Conservation (phyloP, 2,329 filamentous ascomycete genomes). For the Triangularia verruculosa region DNA sequence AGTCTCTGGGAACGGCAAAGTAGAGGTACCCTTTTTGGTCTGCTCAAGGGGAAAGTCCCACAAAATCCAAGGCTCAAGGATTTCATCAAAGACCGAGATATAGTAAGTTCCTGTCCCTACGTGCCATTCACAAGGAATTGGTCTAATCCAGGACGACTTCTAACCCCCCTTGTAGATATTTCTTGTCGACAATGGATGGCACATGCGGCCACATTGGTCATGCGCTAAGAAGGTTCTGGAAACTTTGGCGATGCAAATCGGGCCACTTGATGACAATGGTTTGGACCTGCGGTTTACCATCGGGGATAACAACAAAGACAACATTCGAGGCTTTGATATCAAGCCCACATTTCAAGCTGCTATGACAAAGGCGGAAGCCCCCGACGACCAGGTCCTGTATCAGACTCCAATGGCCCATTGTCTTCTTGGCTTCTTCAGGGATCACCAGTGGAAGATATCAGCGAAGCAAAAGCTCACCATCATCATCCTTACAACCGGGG, state of each 20-base stretch:
- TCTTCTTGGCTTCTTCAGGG: not conserved
- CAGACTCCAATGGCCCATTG: not conserved
- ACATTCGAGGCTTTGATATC: not conserved
- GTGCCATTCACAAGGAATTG: too few species aligned
- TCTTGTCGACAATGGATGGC: not conserved
- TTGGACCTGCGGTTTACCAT: not conserved
- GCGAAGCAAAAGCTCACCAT: not conserved
- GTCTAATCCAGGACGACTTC: too few species aligned
- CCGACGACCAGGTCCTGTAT: not conserved
- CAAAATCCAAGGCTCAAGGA: not conserved
- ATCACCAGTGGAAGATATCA: not conserved
- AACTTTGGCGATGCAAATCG: not conserved
- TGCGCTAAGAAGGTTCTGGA: not conserved
- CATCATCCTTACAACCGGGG: not conserved
- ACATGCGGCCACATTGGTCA: not conserved
- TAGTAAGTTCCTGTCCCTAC: not conserved
- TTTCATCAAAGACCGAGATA: not conserved
- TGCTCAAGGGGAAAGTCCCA: too few species aligned
- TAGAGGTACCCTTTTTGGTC: too few species aligned
- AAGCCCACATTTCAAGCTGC: not conserved
- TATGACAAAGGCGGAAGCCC: not conserved
- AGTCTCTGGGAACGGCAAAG: too few species aligned
- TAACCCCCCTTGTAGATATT: not conserved
- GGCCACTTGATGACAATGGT: not conserved
- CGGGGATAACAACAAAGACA: not conserved